A percentile compares a stretch with the other conserved stretches of the same genome.
These are phyloP conservation scores for Metschnikowia peoriensis DNA, from an alignment of 805 yeast species.

Conservation along the genomic window DNA sequence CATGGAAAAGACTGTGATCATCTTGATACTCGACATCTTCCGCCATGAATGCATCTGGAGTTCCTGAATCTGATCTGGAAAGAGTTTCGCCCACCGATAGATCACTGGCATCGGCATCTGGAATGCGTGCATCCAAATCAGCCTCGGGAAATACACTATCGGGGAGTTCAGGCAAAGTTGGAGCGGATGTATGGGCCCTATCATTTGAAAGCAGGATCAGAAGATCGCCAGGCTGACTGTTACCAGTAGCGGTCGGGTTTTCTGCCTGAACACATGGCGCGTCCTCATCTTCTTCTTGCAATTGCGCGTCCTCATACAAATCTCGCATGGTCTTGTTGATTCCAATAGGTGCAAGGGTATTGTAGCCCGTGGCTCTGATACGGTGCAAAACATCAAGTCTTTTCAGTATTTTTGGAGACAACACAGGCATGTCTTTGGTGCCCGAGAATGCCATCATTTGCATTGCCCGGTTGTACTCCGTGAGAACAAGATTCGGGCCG, in stretches of 20 bases:
- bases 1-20: slow-evolving; percentile 28
- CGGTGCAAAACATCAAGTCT: slow-evolving; percentile 23
- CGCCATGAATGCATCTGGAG: slow-evolving; percentile 47
- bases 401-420: slow-evolving; percentile 21
- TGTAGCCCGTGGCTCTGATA: slow-evolving; percentile 36
- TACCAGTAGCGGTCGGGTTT: slow-evolving; percentile 13
- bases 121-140: slow-evolving; percentile 18
- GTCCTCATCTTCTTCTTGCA: slow-evolving; percentile 12
- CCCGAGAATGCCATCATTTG: slow-evolving; percentile 16
- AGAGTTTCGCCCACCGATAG: slow-evolving; percentile 13
- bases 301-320: slow-evolving; percentile 21
- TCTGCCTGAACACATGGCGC: slow-evolving; percentile 14
- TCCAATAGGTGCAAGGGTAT: slow-evolving; percentile 38
- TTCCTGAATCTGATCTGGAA: slow-evolving; percentile 27
- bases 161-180: background rate
- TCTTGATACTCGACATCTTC: slow-evolving; percentile 46
- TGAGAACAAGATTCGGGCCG: slow-evolving; percentile 18
- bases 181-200: background rate
- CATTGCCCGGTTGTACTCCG: slow-evolving; percentile 24
- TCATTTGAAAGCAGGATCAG: background rate
- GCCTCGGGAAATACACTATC: slow-evolving; percentile 8
- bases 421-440: slow-evolving; percentile 12
- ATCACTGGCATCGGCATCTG: slow-evolving; percentile 20
- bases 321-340: slow-evolving; percentile 41
- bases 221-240: slow-evolving; percentile 3